Base-by-base conservation (phyloP, 495 filamentous ascomycete species). In the Aspergillus indologenus region DNA sequence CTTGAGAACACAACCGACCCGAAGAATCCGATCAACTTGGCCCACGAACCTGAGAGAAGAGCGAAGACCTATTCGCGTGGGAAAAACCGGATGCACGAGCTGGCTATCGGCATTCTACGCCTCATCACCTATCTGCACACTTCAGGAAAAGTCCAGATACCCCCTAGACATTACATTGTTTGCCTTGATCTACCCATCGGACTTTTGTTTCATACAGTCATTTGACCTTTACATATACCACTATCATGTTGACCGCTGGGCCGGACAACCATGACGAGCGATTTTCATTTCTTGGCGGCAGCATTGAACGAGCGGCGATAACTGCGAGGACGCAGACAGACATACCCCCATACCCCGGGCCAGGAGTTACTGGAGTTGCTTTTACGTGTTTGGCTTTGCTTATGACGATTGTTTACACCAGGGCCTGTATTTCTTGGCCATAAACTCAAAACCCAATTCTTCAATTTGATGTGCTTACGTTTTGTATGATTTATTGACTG, bases 1-100 rank as follows among this genome's bases (percentile, higher is more conserved):
- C 59, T 62, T 65, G 59, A 60, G 57, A 45, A 20, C 46, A 58
- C 57, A 57, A 58, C 49, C 45, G 45, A 55, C 56, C 59, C 34
- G 49, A 54, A 55, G 58, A 60, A 50, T 23, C 22, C 6, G 20
- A 14, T 9, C 14, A 19, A 14, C 19, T 22, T 21, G 47, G 47
- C 12, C 22, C 21, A 26, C 47, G 26, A 26, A 17, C 47, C 12
- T 17, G 24, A 22, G 24, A 19, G 5, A 50, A 24, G 21, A 24
- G 7, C 14, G 21, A n/a, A 12, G 4, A 24, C 8, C 1, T 23
- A 14, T 12, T 18, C 18, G 5, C 18, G 3, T 14, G 34, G 12
- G 2, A 40, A 8, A 11, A 29, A 40, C 6, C 34, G 34, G 5
- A 40, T 40, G 34, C 34, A 15, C 34, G 34, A 40, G 34, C 34